Evolutionary conservation across 306 rosid species (phyloP), one percentile per base, ranked within the genome.

Genomic region (Citrullus colocynthis): DNA sequence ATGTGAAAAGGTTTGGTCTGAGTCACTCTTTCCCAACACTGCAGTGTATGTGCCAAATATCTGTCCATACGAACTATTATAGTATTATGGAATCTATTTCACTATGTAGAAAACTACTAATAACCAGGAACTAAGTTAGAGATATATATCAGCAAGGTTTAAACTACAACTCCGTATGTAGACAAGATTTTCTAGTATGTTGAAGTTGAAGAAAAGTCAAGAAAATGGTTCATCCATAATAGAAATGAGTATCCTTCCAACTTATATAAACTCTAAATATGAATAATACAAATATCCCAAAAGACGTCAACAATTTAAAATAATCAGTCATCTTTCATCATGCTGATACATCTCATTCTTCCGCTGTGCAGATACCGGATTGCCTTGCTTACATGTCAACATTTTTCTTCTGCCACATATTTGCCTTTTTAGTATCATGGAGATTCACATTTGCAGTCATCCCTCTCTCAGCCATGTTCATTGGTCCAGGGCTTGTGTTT

Each of bases 381-480:
- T 88, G 89, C 86, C 74, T 94, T 81, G 84, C 98, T 24, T 85
- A 88, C 88, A 80, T 88, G 91, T 91, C 98, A 54, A 90, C 98
- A 76, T 88, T 91, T 86, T 36, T 94, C 63, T 90, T 86, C 87
- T 91, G 97, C 82, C 97, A 94, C 84, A 81, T 94, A 84, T 94
- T 90, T 83, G 97, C 97, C 78, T 87, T 91, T 80, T 54, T 24
- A 30, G 83, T 88, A 20, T 91, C 98, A 77, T 94, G 96, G 98
- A 89, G 95, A 61, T 87, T 94, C 64, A 80, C 96, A 13, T 75
- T 91, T 74, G 96, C 98, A 58, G 96, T 91, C 13, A 78, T 91
- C 78, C 97, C 98, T 5, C 87, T 94, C 83, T 91, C 98, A 24
- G 32, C 85, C 84, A 82, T 89, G 97, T 91, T 91, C 95, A 88